phyloP scores from a whole-genome alignment of 176 grass and related monocot genomes.

The Panicum miliaceum region DNA sequence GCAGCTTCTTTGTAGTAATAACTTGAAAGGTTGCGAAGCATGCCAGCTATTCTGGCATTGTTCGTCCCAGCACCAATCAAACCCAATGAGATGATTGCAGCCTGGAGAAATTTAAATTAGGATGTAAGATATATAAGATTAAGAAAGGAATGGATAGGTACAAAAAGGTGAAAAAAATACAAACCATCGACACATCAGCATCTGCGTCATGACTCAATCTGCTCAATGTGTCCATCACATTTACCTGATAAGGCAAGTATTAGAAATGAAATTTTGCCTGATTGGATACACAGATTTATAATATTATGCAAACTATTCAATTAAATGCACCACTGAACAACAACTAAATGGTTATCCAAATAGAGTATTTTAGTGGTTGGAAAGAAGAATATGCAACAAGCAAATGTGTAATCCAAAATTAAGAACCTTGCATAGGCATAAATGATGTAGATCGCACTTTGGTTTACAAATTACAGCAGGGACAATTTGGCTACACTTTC shows the following conservation, averaged over 20 bases:
- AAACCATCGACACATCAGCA: slow-evolving; percentile 93
- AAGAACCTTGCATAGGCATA: background rate
- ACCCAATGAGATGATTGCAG: slow-evolving; percentile 88
- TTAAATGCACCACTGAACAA: background rate
- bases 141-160: slow-evolving; percentile 1
- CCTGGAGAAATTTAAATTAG: slow-evolving; percentile 50
- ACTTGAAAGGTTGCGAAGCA: slow-evolving; percentile 98
- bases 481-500: background rate
- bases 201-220: slow-evolving; percentile 98
- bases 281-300: background rate
- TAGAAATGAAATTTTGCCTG: background rate
- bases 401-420: background rate
- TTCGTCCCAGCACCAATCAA: slow-evolving; percentile 98
- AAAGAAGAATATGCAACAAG: background rate
- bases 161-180: slow-evolving; percentile 4
- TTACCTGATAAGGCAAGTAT: slow-evolving; percentile 64
- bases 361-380: background rate
- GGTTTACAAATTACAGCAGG: background rate
- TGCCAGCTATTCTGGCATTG: slow-evolving; percentile 97
- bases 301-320: background rate
- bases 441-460: background rate
- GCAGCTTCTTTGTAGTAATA: slow-evolving; percentile 99
- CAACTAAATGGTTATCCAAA: background rate
- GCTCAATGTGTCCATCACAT: slow-evolving; percentile 98
- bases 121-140: slow-evolving; percentile 11